Evolutionary conservation across 1,284 basidiomycete genomes (phyloP).

Genomic region (Ustilago tritici): DNA sequence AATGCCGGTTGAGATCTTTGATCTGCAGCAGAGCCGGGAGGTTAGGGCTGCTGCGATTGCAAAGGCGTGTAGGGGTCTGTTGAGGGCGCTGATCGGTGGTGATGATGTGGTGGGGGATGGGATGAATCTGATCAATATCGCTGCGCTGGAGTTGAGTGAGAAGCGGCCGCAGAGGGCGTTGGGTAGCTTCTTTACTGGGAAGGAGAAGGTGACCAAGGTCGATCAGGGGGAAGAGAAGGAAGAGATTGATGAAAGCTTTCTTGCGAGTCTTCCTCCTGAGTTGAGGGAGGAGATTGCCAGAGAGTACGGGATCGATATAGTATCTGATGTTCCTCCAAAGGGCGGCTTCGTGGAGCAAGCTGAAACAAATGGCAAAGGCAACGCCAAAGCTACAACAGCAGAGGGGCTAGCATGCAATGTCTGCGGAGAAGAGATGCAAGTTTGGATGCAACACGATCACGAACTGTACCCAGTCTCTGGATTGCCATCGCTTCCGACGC

Average conservation of each 20-base stretch:
- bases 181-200: conserved; percentile 38
- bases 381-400: background rate
- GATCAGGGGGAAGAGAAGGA: background rate
- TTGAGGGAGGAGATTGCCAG: conserved; percentile 48
- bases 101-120: conserved; percentile 46
- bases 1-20: conserved; percentile 64
- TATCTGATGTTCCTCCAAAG: background rate
- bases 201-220: background rate
- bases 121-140: conserved; percentile 63
- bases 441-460: conserved; percentile 65
- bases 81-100: conserved; percentile 44
- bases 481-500: conserved; percentile 14
- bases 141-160: conserved; percentile 54
- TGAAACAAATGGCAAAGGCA: conserved; percentile 5
- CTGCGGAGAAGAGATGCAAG: conserved; percentile 45
- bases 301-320: conserved; percentile 48
- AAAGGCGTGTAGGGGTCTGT: conserved; percentile 36
- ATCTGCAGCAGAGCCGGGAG: conserved; percentile 23
- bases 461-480: conserved; percentile 47
- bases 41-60: conserved; percentile 29
- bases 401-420: conserved; percentile 17
- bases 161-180: conserved; percentile 43
- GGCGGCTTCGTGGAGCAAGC: background rate
- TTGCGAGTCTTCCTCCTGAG: conserved; percentile 48
- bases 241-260: conserved; percentile 41